phyloP scores from a whole-genome alignment of 2,329 filamentous ascomycete genomes.

The Phyllosticta citriasiana region DNA sequence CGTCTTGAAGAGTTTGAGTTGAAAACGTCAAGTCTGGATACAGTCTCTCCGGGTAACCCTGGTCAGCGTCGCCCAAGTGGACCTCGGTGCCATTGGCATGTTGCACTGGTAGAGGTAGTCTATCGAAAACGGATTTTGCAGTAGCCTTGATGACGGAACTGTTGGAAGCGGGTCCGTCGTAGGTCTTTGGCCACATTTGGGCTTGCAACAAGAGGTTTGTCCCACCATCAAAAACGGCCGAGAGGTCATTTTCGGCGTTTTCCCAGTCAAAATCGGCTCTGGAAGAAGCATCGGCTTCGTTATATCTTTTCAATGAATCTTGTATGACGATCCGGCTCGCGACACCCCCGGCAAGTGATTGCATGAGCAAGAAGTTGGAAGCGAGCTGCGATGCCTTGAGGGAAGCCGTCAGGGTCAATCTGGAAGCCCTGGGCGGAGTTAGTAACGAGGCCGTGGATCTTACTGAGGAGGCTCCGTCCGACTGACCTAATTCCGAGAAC shows the following conservation, averaged over 20 bases:
- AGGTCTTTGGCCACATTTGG: conserved; percentile 60
- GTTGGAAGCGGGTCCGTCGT: conserved; percentile 38
- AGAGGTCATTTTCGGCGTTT: conserved; percentile 52
- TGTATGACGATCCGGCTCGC: conserved; percentile 52
- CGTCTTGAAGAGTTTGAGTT: conserved; percentile 23
- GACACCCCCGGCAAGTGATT: conserved; percentile 63
- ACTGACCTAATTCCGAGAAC: conserved; percentile 45
- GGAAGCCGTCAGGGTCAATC: conserved; percentile 68
- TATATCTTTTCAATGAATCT: conserved; percentile 40
- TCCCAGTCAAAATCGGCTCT: conserved; percentile 47
- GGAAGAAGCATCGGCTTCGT: conserved; percentile 41
- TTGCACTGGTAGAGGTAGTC: conserved; percentile 48
- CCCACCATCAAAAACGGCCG: conserved; percentile 57
- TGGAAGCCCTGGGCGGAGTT: conserved; percentile 36
- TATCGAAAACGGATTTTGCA: conserved; percentile 32
- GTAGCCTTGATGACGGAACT: conserved; percentile 57
- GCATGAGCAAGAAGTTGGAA: conserved; percentile 67
- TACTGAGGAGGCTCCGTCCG: conserved; percentile 1
- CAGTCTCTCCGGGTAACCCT: conserved; percentile 61
- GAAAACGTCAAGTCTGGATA: conserved; percentile 71
- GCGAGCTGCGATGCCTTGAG: conserved; percentile 77
- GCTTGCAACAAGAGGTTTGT: conserved; percentile 55
- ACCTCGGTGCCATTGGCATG: conserved; percentile 6
- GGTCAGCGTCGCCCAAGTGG: conserved; percentile 50
- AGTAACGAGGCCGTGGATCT: background rate